Percentiles rank a stretch among this genome's conserved stretches.
These are phyloP conservation scores for Spencermartinsiella europaea DNA, from an alignment of 805 yeast genomes.

Conservation along the genomic window DNA sequence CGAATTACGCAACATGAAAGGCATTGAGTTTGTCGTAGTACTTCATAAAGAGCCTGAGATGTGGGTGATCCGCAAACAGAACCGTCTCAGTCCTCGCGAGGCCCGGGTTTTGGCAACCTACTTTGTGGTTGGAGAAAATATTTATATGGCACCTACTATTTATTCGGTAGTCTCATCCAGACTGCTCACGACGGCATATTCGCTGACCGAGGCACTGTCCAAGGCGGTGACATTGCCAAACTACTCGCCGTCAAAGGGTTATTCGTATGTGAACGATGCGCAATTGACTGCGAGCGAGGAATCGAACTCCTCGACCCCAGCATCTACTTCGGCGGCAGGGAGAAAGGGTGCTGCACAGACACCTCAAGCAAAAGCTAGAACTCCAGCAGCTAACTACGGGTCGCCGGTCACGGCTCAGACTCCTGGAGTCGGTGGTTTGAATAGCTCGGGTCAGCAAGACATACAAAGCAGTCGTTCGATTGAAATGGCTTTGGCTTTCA, in stretches of 20 bases:
- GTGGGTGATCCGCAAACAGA: slow-evolving; percentile 86
- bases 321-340: slow-evolving; percentile 1
- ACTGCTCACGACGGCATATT: slow-evolving; percentile 45
- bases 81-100: slow-evolving; percentile 49
- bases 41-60: slow-evolving; percentile 81
- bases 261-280: slow-evolving; percentile 36
- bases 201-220: slow-evolving; percentile 44
- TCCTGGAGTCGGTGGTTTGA: slow-evolving; percentile 3
- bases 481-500: slow-evolving; percentile 23
- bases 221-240: slow-evolving; percentile 45
- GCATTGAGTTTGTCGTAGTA: slow-evolving; percentile 76
- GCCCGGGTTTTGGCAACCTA: slow-evolving; percentile 63
- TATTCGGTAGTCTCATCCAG: slow-evolving; percentile 70
- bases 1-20: slow-evolving; percentile 72
- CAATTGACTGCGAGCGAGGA: slow-evolving; percentile 2
- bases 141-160: slow-evolving; percentile 82
- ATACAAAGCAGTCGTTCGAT: slow-evolving; percentile 16
- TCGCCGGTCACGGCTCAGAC: slow-evolving; percentile 6
- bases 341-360: slow-evolving; percentile 4
- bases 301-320: slow-evolving; percentile 5
- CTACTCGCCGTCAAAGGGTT: slow-evolving; percentile 60
- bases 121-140: slow-evolving; percentile 85
- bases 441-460: slow-evolving; percentile 4
- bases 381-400: slow-evolving; percentile 8
- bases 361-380: slow-evolving; percentile 4